Base-by-base conservation (phyloP, 2,329 filamentous ascomycete genomes). In the Fusarium verrucosum region DNA sequence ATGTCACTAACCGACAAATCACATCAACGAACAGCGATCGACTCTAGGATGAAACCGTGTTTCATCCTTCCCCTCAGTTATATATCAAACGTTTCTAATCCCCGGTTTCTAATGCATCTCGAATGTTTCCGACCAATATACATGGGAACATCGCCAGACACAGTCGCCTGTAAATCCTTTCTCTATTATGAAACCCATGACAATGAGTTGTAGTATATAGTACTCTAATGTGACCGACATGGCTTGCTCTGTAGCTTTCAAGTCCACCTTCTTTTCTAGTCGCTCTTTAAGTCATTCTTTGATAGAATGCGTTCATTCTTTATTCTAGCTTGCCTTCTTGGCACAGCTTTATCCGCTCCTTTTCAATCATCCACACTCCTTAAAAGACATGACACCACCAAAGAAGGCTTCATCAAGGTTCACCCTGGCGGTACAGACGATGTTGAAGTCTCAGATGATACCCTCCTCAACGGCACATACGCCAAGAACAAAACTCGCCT, bases 391-490 rank as follows among this genome's bases (percentile, higher is more conserved):
- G 50, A 61, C 13, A 46, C 58, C 66, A 3, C 30, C 52, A 4
- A 32, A 66, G n/a, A n/a, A n/a, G 67, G 62, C 4, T 76, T 77
- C 41, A 77, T 77, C 13, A 62, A 73, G 23, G 76, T 67, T 1
- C 60, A 53, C 4, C 75, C 78, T 0, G 76, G 78, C 20, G 62
- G 42, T 8, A 52, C 70, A 13, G 50, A 73, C 5, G 68, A 79
- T 13, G 62, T 81, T 7, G 51, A 77, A 19, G 69, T 81, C 23
- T 77, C 75, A 20, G 68, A 75, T 10, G 59, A 75, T 5, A 80
- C 81, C 54, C 76, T 77, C 1, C 63, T 82, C 35, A 79, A 81
- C 53, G 74, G 77, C 10, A 78, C 79, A 7, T 55, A 60, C 14
- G 63, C 72, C n/a, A 58, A 65, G 16, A 55, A 59, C 10, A 42